Evolutionary conservation across 495 filamentous ascomycete species (phyloP).

Genomic region (Trypethelium eluteriae): DNA sequence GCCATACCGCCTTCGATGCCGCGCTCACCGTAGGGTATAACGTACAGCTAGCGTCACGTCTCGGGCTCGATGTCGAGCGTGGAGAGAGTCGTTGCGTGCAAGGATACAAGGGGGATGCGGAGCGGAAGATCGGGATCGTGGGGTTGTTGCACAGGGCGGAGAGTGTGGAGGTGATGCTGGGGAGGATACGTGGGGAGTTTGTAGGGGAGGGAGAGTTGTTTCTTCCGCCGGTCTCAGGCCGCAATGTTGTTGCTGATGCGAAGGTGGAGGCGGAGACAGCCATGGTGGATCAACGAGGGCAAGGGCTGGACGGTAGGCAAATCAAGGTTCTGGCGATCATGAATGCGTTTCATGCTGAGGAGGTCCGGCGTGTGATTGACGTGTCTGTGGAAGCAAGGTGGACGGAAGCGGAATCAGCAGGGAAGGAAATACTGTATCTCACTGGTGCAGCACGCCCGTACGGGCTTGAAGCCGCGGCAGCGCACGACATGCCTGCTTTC

Average conservation of each 20-base stretch:
- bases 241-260: neutral
- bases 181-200: conserved; percentile 18
- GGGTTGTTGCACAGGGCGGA: conserved; percentile 10
- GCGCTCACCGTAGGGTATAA: conserved; percentile 25
- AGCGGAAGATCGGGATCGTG: conserved; percentile 22
- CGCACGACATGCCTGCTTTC: conserved; percentile 17
- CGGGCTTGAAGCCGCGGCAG: conserved; percentile 21
- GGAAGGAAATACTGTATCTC: conserved; percentile 22
- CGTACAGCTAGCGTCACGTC: conserved; percentile 14
- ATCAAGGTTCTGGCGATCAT: conserved; percentile 23
- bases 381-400: conserved; percentile 14
- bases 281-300: neutral
- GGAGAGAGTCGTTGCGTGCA: conserved; percentile 15
- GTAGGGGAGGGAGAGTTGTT: conserved; percentile 12
- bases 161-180: neutral
- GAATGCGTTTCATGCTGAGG: conserved; percentile 24
- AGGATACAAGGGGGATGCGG: conserved; percentile 24
- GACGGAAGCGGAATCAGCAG: neutral
- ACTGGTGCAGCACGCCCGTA: conserved; percentile 19
- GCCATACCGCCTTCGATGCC: conserved; percentile 25
- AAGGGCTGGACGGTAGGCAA: neutral
- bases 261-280: neutral
- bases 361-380: conserved; percentile 19
- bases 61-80: conserved; percentile 17
- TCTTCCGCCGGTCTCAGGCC: neutral